Percentiles rank a stretch among this genome's conserved stretches.
Evolutionary conservation across 23 red algal genomes (phyloP).

Genomic region (Gracilaria domingensis): DNA sequence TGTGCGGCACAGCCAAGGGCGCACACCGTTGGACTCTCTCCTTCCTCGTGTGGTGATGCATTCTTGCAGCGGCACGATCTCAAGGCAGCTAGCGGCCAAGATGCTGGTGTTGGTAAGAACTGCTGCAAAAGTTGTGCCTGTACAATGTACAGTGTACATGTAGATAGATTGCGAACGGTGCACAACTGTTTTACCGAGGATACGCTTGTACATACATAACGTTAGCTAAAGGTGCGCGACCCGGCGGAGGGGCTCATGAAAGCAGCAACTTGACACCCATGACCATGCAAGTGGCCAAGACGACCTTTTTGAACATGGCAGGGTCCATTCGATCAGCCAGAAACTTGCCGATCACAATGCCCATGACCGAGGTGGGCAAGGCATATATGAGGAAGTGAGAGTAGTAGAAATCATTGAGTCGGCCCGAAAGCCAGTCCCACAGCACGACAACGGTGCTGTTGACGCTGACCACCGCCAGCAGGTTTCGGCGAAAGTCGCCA

Average conservation of each 20-base stretch:
- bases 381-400: slow-evolving; percentile 66
- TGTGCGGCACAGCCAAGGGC: no score
- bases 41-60: no score
- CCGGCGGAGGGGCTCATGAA: slow-evolving; percentile 31
- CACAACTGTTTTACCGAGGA: no score
- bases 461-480: slow-evolving; percentile 62
- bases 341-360: slow-evolving; percentile 57
- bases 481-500: slow-evolving; percentile 77
- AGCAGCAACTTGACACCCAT: slow-evolving; percentile 83
- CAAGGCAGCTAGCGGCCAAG: no score
- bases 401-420: slow-evolving; percentile 82
- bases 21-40: no score
- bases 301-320: slow-evolving; percentile 76
- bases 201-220: no score
- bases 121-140: no score
- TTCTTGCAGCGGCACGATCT: no score
- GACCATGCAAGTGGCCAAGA: slow-evolving; percentile 70
- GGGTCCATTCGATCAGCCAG: slow-evolving; percentile 66
- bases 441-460: slow-evolving; percentile 74
- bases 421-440: slow-evolving; percentile 66
- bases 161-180: no score
- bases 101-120: no score
- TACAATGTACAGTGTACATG: no score
- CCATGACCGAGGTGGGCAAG: slow-evolving; percentile 51
- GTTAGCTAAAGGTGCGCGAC: no score